Evolutionary conservation across 2,329 filamentous ascomycete genomes (phyloP).

Genomic region (Nemania bipapillata): DNA sequence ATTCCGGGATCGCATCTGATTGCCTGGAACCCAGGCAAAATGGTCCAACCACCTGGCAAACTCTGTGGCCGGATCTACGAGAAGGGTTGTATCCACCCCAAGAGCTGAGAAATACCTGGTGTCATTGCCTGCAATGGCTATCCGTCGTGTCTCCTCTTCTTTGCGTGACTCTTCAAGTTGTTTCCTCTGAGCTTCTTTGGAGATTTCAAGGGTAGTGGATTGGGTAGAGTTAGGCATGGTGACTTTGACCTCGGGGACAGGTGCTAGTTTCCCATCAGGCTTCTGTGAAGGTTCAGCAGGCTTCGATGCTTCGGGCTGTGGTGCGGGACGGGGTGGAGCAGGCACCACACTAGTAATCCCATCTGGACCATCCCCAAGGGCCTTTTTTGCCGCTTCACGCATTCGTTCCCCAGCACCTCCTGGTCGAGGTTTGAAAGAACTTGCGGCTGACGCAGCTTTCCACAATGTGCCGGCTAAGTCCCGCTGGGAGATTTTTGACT

Average conservation of each 20-base stretch:
- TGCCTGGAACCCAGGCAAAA: constrained; percentile 85
- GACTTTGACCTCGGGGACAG: constrained; percentile 68
- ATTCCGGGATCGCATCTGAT: constrained; percentile 76
- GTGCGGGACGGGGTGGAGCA: constrained; percentile 69
- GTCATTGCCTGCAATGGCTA: constrained; percentile 76
- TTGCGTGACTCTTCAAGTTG: constrained; percentile 49
- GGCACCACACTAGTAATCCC: constrained; percentile 90
- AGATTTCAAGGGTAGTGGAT: constrained; percentile 56
- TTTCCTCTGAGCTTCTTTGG: constrained; percentile 50
- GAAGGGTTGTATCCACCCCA: constrained; percentile 78
- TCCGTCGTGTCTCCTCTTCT: constrained; percentile 66
- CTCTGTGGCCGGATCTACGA: constrained; percentile 80
- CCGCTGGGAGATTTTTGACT: constrained; percentile 76
- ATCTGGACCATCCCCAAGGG: constrained; percentile 76
- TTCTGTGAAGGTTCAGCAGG: constrained; percentile 51
- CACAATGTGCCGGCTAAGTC: constrained; percentile 80
- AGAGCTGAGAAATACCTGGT: constrained; percentile 80
- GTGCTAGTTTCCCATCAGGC: constrained; percentile 51
- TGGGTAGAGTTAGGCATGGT: constrained; percentile 60
- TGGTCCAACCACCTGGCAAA: constrained; percentile 86
- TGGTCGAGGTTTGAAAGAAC: constrained; percentile 83
- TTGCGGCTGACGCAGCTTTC: constrained; percentile 79
- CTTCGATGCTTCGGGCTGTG: constrained; percentile 53
- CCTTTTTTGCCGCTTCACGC: constrained; percentile 68
- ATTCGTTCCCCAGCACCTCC: constrained; percentile 87